phyloP scores from a whole-genome alignment of 176 grass and related monocot genomes.

The Tuctoria greenei region DNA sequence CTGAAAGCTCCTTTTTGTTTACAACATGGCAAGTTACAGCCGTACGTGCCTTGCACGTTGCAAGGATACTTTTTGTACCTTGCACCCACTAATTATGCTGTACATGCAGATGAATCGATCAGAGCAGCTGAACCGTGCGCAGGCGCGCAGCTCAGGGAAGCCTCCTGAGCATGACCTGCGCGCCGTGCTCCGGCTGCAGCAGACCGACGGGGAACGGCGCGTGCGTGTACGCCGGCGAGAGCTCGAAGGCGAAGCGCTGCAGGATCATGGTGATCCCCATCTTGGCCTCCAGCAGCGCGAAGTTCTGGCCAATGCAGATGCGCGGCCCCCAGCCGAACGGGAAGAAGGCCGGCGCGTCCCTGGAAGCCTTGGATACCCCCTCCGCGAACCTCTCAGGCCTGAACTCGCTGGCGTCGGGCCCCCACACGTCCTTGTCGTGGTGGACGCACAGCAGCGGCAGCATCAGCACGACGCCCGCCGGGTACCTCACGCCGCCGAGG shows the following conservation, averaged over 20 bases:
- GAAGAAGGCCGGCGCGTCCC: conserved; percentile 44
- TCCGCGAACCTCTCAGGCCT: conserved; percentile 68
- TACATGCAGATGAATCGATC: conserved; percentile 1
- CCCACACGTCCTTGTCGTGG: conserved; percentile 71
- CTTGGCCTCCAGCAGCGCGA: conserved; percentile 77
- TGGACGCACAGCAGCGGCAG: conserved; percentile 49
- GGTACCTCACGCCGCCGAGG: conserved; percentile 50
- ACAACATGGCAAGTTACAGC: background rate
- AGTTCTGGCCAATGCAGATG: conserved; percentile 72
- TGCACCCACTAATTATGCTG: conserved; percentile 21
- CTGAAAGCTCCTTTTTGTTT: too few relatives aligned
- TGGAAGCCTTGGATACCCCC: conserved; percentile 65
- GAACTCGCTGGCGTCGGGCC: conserved; percentile 57
- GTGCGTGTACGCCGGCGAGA: conserved; percentile 68
- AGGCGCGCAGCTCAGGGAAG: background rate
- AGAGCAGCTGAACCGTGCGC: background rate
- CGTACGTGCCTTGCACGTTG: conserved; percentile 2
- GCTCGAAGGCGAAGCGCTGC: conserved; percentile 66
- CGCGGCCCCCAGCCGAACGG: conserved; percentile 74
- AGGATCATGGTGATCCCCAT: conserved; percentile 68
- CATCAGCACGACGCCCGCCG: conserved; percentile 51
- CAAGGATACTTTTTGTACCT: conserved; percentile 20
- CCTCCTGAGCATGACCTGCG: conserved; percentile 49
- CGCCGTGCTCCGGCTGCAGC: conserved; percentile 70
- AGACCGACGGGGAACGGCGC: conserved; percentile 39